Base-by-base conservation (phyloP, 495 filamentous ascomycete genomes). In the Xylaria scruposa region DNA sequence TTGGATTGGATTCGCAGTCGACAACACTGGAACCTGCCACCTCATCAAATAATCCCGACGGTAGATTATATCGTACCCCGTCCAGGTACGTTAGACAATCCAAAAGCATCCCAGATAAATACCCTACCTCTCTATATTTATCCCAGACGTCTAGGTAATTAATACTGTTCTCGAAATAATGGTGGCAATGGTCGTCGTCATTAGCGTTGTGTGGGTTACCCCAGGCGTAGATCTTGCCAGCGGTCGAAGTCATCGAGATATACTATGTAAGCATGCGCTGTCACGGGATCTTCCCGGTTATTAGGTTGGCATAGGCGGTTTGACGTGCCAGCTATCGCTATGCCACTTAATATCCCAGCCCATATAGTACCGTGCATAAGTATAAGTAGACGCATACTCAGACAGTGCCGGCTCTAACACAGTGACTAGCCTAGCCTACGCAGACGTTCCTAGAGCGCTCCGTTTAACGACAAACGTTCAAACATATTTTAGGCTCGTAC, bases 21-120 rank as follows among this genome's bases (percentile, higher is more conserved):
- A 44, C 60, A 63, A 63, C 38, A 44, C 60, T 44, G n/a, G 9
- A 44, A 44, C n/a, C 36, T 63, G 60, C 60, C 60, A 63, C 60
- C 19, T 63, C 60, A 60, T 60, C 58, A 60, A 38, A 60, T 19
- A 60, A 21, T 60, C 12, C 53, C 53, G 21, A 26, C 54, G 33
- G 29, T 56, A 26, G 26, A 31, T 6, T 56, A 51, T 17, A n/a
- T 47, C 19, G 44, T 42, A 42, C 38, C 38, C 17, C 17, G 44
- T 47, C 44, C 15, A 46, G 13, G 38, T 13, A 54, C 24, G 24
- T 53, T 17, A 10, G 21, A 24, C 12, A 26, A 12, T 24, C 47
- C 7, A 56, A 24, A 29, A 31, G 53, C n/a, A 10, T 15, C 4
- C 24, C 44, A 47, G 13, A 17, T 19, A 53, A 10, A 53, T 53